Base-by-base conservation (phyloP, 768 basidiomycete genomes). In the Leucosporidium scottii region DNA sequence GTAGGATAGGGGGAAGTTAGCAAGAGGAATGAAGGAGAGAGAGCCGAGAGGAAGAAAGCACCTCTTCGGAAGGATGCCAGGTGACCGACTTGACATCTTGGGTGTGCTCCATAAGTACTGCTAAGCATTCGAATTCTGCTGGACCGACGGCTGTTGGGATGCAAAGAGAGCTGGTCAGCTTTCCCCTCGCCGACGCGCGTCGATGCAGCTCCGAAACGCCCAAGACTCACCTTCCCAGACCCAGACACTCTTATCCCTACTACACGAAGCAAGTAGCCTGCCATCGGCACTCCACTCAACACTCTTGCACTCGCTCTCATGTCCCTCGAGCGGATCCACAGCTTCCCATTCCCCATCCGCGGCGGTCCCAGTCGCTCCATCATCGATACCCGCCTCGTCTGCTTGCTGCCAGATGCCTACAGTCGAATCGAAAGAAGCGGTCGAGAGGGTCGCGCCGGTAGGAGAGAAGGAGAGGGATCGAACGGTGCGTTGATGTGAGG, bases 171-270 rank as follows among this genome's bases (percentile, higher is more conserved):
- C 15, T 15, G 57, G 23, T 59, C 48, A 49, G 49, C 28, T 34
- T 34, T 34, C 34, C 34, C 10, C 34, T 34, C 34, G 34, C 34
- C 34, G 34, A 34, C 34, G 34, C 34, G 34, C 34, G 5, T 34
- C 34, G 34, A 34, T n/a, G n/a, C n/a, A 34, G 4, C 34, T 34
- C 34, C n/a, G n/a, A n/a, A 34, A 34, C 34, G 10, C 34, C 34
- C 51, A 50, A 58, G 48, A 57, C 61, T 53, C 53, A 66, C 93
- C 91, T 83, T 97, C 94, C 94, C 96, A 99, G 47, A 99, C 84
- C 96, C 96, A 98, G 0, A 98, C 93, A 8, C 91, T 91, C 81
- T 98, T 99, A 80, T 98, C 96, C 67, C 96, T 82, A 73, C 90
- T 89, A 76, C 93, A 97, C 69, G 88, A 93, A 13, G 94, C 96